Evolutionary conservation across 2,329 filamentous ascomycete species (phyloP).

Genomic region (Pezicula rhizophila): DNA sequence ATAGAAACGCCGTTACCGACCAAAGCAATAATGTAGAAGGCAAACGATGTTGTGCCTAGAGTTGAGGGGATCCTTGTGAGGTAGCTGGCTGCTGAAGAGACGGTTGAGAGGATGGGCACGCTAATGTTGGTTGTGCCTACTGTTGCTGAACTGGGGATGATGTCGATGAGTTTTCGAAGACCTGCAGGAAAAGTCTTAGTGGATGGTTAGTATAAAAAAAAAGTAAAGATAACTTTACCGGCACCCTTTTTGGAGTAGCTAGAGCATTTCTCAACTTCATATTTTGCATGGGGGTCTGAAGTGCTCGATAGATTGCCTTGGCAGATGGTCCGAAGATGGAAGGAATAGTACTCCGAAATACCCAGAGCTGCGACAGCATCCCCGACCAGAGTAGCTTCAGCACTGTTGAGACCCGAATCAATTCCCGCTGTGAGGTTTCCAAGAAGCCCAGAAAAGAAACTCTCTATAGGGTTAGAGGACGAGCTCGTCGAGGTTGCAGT

Average conservation of each 20-base stretch:
- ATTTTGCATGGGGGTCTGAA: not conserved
- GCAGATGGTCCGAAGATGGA: not conserved
- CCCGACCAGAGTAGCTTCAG: not conserved
- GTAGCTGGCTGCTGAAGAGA: not conserved
- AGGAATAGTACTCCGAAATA: not conserved
- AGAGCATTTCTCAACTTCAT: not conserved
- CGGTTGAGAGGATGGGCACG: not conserved
- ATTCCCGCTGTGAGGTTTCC: not conserved
- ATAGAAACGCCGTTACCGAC: not conserved
- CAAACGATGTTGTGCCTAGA: not conserved
- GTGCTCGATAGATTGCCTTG: not conserved
- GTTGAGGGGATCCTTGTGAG: not conserved
- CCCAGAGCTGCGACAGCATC: not conserved
- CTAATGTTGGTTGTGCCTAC: not conserved
- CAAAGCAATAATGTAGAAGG: not conserved
- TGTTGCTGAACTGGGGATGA: not conserved
- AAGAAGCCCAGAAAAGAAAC: not conserved
- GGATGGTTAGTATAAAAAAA: no score
- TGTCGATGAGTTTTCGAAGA: not conserved
- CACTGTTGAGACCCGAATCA: not conserved
- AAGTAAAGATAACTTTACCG: not conserved
- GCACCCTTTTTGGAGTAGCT: not conserved
- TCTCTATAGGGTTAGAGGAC: not conserved
- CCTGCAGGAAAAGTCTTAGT: not conserved
- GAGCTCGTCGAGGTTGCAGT: not conserved